phyloP scores from a whole-genome alignment of 2,329 filamentous ascomycete genomes.

The Hypoxylon sp. region DNA sequence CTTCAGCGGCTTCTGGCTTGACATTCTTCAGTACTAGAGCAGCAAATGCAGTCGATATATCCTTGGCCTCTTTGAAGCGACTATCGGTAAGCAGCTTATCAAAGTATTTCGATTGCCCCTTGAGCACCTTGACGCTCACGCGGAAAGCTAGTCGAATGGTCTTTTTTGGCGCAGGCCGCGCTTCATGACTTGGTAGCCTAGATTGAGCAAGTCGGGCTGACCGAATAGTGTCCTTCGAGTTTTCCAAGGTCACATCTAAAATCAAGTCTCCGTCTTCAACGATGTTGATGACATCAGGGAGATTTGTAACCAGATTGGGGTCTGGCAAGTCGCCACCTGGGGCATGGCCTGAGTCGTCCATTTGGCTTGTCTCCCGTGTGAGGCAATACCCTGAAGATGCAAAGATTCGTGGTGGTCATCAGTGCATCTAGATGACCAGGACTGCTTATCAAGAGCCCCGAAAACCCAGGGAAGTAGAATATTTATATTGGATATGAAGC shows the following conservation, averaged over 20 bases:
- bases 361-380: slow-evolving; percentile 52
- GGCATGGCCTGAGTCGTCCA: slow-evolving; percentile 46
- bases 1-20: slow-evolving; percentile 61
- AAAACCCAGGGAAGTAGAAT: too few species aligned
- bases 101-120: slow-evolving; percentile 76
- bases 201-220: slow-evolving; percentile 56
- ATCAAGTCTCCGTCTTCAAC: slow-evolving; percentile 71
- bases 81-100: slow-evolving; percentile 72
- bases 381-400: slow-evolving; percentile 51
- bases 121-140: slow-evolving; percentile 68
- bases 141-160: slow-evolving; percentile 65
- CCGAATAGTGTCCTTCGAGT: slow-evolving; percentile 63
- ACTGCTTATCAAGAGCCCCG: too few species aligned
- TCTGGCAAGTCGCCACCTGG: slow-evolving; percentile 41
- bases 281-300: slow-evolving; percentile 61
- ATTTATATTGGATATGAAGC: too few species aligned
- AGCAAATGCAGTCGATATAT: slow-evolving; percentile 64
- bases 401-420: slow-evolving; percentile 47
- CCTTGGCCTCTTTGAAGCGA: slow-evolving; percentile 71
- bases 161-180: slow-evolving; percentile 52
- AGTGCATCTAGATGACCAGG: too few species aligned
- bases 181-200: slow-evolving; percentile 44
- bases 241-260: slow-evolving; percentile 74
- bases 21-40: slow-evolving; percentile 61
- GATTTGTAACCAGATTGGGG: slow-evolving; percentile 29